Evolutionary conservation across 305 asterid species (phyloP).

Genomic region (Fraxinus xanthoxyloides): DNA sequence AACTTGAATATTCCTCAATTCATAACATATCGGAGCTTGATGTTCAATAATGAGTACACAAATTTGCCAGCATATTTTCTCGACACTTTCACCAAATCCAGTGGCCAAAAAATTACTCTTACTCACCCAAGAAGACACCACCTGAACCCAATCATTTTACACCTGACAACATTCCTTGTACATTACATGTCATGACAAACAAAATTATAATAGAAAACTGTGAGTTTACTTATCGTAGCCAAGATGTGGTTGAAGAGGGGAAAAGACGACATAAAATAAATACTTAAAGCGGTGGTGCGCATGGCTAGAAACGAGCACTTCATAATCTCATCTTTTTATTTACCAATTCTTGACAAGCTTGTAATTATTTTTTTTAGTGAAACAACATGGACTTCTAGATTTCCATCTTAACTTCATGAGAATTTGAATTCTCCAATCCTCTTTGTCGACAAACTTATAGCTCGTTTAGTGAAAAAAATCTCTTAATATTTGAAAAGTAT

Average conservation of each 20-base stretch:
- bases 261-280: background rate
- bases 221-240: background rate
- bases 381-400: too few relatives aligned
- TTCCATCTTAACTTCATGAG: too few relatives aligned
- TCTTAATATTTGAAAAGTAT: background rate
- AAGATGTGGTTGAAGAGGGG: background rate
- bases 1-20: background rate
- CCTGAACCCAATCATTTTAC: constrained; percentile 40
- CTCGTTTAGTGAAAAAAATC: too few relatives aligned
- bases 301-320: too few relatives aligned
- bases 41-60: background rate
- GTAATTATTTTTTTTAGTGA: background rate
- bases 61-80: constrained; percentile 9
- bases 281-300: too few relatives aligned
- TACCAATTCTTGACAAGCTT: background rate
- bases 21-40: background rate
- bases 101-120: background rate
- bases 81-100: constrained; percentile 51
- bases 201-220: too few relatives aligned
- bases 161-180: constrained; percentile 26
- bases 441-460: too few relatives aligned
- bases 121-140: constrained; percentile 31
- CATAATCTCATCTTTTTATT: background rate
- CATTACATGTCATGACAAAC: background rate
- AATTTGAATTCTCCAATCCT: too few relatives aligned